Base-by-base conservation (phyloP, 2,329 filamentous ascomycete species). In the Paecilomyces sp. region DNA sequence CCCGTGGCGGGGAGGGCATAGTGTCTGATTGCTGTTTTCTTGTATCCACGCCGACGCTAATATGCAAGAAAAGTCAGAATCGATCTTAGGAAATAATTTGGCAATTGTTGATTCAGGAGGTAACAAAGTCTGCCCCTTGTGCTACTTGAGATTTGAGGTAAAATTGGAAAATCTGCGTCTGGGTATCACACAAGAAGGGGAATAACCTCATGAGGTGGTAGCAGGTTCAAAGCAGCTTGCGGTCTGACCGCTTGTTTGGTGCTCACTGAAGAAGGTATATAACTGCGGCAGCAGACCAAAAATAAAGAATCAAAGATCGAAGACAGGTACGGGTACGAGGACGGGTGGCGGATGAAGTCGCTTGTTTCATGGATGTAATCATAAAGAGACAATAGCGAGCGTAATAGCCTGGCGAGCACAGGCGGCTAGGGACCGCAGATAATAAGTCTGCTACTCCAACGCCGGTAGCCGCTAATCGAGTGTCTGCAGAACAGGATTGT, bases 1-100 rank as follows among this genome's bases (percentile, higher is more conserved):
- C 70, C 53, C 69, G 68, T 31, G 65, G 66, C 28, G 72, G 64
- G 4, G 65, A 64, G 54, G 74, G 68, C 73, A 75, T 76, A 22
- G 41, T 63, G 56, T 50, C 41, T 41, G 36, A 51, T 54, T 31
- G 41, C 15, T n/a, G n/a, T 47, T 47, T 47, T 47, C 41, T 47
- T 3, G 15, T 22, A 18, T 47, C 41, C 7, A 47, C 18, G 18
- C 15, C n/a, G n/a, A 47, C 41, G 9, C 41, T 47, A n/a, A 47
- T 47, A n/a, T 18, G 41, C n/a, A 47, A 3, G 6, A 22, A 33
- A 18, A 22, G 41, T 47, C 41, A 47, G 13, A 47, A 9, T 18
- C 18, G 1, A 15, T 18, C 7, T n/a, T 47, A 6, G n/a, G 9
- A 18, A 15, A n/a, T 6, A 41, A 41, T n/a, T 41, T 6, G 36